Conservation (phyloP, 2,329 filamentous ascomycete species). For the Fusarium haematococcum region DNA sequence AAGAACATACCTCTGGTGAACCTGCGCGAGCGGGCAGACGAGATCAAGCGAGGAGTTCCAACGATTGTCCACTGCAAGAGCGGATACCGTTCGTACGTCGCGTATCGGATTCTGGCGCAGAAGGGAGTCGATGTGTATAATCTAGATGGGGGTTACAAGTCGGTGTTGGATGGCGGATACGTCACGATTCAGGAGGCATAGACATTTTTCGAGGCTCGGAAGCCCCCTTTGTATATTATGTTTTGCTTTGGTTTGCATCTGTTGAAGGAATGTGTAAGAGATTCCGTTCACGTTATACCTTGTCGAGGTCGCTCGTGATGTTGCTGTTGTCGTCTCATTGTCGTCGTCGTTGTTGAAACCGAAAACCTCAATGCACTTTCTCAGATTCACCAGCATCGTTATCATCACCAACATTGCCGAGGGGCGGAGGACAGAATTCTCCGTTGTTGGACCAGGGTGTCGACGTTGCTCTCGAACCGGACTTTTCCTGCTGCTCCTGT, state of each 20-base stretch:
- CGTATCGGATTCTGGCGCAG: background rate
- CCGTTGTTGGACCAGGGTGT: conserved; percentile 7
- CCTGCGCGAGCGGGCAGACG: background rate
- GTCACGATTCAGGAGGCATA: conserved; percentile 15
- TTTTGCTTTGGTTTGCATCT: conserved; percentile 7
- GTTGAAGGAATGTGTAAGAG: conserved; percentile 35
- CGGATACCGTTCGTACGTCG: conserved; percentile 1
- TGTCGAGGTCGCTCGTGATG: conserved; percentile 6
- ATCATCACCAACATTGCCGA: conserved; percentile 13
- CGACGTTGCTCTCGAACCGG: conserved; percentile 3
- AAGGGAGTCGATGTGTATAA: background rate
- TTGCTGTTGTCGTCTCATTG: background rate
- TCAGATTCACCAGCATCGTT: conserved; percentile 30
- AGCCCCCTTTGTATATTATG: conserved; percentile 22
- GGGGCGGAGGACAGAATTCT: background rate
- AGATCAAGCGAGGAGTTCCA: background rate
- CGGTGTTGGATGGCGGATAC: background rate
- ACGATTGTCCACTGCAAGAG: conserved; percentile 5
- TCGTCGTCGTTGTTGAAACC: conserved; percentile 13
- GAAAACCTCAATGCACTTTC: conserved; percentile 20
- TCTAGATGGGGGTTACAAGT: background rate
- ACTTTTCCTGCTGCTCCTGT: conserved; percentile 13
- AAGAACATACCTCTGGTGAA: conserved; percentile 11
- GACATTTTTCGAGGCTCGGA: background rate
- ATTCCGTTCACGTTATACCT: conserved; percentile 15